Evolutionary conservation across 768 basidiomycete genomes (phyloP).

Genomic region (Glaciozyma martinii): DNA sequence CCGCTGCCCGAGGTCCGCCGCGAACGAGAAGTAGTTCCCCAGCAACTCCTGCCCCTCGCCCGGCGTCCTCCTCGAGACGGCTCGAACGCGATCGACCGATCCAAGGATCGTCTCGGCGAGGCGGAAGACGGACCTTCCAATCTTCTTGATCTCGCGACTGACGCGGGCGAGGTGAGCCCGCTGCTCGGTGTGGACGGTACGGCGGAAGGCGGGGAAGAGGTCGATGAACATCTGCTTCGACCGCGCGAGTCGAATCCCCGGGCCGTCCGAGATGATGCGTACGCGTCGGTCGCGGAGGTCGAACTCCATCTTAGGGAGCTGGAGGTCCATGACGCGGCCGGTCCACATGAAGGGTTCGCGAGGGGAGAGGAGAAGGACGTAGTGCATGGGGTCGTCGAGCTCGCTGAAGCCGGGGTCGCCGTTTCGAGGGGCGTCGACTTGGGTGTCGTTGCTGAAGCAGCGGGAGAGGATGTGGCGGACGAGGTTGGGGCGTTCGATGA

Average conservation of each 20-base stretch:
- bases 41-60: slow-evolving; percentile 74
- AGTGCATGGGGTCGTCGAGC: slow-evolving; percentile 43
- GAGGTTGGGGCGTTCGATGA: slow-evolving; percentile 64
- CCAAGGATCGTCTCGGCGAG: slow-evolving; percentile 87
- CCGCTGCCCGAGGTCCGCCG: slow-evolving; percentile 90
- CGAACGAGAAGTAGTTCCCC: slow-evolving; percentile 90
- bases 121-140: slow-evolving; percentile 76
- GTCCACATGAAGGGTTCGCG: slow-evolving; percentile 82
- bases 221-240: slow-evolving; percentile 53
- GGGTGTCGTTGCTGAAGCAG: slow-evolving; percentile 53
- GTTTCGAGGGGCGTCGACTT: slow-evolving; percentile 35
- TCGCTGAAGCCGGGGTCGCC: slow-evolving; percentile 27
- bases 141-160: slow-evolving; percentile 81
- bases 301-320: slow-evolving; percentile 66
- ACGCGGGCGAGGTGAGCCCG: slow-evolving; percentile 86
- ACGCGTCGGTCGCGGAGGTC: slow-evolving; percentile 78
- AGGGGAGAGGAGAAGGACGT: slow-evolving; percentile 79
- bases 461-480: slow-evolving; percentile 73
- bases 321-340: slow-evolving; percentile 70
- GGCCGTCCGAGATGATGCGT: slow-evolving; percentile 84
- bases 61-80: slow-evolving; percentile 45
- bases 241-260: slow-evolving; percentile 59
- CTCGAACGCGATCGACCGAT: slow-evolving; percentile 77
- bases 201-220: slow-evolving; percentile 44
- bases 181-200: slow-evolving; percentile 53